phyloP scores from a whole-genome alignment of 2,329 filamentous ascomycete genomes.

The Myriangium duriaei region DNA sequence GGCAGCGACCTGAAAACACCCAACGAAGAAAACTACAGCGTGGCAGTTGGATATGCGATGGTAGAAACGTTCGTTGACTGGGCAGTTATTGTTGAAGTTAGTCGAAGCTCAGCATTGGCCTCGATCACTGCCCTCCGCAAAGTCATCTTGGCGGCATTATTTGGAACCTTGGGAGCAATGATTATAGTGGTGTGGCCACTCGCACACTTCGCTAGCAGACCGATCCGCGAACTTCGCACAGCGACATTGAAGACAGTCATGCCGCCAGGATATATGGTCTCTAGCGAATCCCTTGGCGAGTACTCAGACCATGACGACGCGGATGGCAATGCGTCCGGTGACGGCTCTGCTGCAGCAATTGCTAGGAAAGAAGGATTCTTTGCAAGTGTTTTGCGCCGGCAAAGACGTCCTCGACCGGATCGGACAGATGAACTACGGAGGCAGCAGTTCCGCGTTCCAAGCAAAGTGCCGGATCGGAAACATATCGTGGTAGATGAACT shows the following conservation, averaged over 20 bases:
- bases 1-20: constrained; percentile 54
- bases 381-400: constrained; percentile 23
- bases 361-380: constrained; percentile 36
- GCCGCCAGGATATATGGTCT: constrained; percentile 43
- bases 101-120: constrained; percentile 58
- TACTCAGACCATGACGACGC: constrained; percentile 18
- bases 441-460: constrained; percentile 68
- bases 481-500: constrained; percentile 71
- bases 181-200: constrained; percentile 62
- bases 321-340: constrained; percentile 28
- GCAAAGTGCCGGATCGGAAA: constrained; percentile 63
- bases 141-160: constrained; percentile 73
- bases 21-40: constrained; percentile 57
- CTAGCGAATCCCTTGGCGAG: constrained; percentile 25
- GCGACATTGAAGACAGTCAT: constrained; percentile 64
- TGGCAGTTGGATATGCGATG: constrained; percentile 71
- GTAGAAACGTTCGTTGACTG: constrained; percentile 63
- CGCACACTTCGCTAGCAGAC: constrained; percentile 68
- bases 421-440: constrained; percentile 28
- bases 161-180: constrained; percentile 62
- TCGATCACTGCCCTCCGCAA: constrained; percentile 65
- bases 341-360: constrained; percentile 30
- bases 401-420: constrained; percentile 20
- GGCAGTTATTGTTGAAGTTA: constrained; percentile 70
- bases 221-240: constrained; percentile 61